Evolutionary conservation across 1,284 basidiomycete genomes (phyloP).

Genomic region (Leccinum holopus): DNA sequence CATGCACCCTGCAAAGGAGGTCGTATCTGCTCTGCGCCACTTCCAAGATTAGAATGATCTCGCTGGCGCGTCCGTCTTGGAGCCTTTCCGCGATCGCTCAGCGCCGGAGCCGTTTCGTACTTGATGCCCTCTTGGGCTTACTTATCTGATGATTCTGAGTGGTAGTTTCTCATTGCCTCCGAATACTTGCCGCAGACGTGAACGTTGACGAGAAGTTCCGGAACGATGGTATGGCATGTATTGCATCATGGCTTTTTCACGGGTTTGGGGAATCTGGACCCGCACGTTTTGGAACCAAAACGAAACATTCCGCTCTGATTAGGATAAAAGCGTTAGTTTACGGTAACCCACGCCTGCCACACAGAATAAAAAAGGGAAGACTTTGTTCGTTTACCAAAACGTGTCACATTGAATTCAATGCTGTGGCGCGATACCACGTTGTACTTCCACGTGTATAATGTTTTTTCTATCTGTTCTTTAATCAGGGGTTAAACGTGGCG

Average conservation of each 20-base stretch:
- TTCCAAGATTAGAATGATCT: constrained; percentile 8
- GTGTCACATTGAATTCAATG: background rate
- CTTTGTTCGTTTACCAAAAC: background rate
- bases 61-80: constrained; percentile 3
- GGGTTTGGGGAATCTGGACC: constrained; percentile 13
- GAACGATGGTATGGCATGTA: constrained; percentile 5
- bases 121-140: constrained; percentile 6
- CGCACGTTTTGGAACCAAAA: background rate
- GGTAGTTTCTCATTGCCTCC: background rate
- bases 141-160: constrained; percentile 5
- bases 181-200: background rate
- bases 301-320: background rate
- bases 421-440: background rate
- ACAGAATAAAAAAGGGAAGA: background rate
- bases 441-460: background rate
- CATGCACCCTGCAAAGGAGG: constrained; percentile 1
- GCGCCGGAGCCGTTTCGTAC: constrained; percentile 5
- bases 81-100: constrained; percentile 12
- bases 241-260: constrained; percentile 10
- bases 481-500: background rate
- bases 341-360: constrained; percentile 6
- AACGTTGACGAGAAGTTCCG: background rate
- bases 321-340: constrained; percentile 1
- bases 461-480: background rate
- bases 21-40: constrained; percentile 9